phyloP scores from a whole-genome alignment of 208 protist genomes.

The Novymonas esmeraldas region DNA sequence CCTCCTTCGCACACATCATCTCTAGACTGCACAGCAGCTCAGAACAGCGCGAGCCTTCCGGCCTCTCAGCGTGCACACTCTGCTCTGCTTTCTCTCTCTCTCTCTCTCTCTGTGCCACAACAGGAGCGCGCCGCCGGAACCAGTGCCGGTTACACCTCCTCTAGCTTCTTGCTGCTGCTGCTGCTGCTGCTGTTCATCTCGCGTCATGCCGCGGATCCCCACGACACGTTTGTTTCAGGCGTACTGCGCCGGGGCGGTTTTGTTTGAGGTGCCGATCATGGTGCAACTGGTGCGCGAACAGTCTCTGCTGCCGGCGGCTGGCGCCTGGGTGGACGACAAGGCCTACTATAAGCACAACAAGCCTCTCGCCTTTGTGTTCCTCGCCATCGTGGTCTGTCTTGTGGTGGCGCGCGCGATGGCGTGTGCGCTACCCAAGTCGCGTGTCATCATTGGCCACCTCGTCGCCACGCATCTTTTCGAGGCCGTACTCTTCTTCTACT shows the following conservation, averaged over 20 bases:
- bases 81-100: too few species aligned
- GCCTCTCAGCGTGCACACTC: too few species aligned
- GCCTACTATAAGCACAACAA: slow-evolving; percentile 29
- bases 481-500: slow-evolving; percentile 26
- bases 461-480: slow-evolving; percentile 45
- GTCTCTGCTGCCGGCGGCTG: slow-evolving; percentile 22
- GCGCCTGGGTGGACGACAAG: slow-evolving; percentile 56
- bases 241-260: slow-evolving; percentile 31
- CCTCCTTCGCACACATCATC: too few species aligned
- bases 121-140: too few species aligned
- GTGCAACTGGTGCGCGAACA: slow-evolving; percentile 31
- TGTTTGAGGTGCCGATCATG: slow-evolving; percentile 50
- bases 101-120: too few species aligned
- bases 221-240: slow-evolving; percentile 29
- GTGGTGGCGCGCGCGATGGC: slow-evolving; percentile 36
- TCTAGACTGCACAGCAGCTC: too few species aligned
- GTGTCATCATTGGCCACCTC: slow-evolving; percentile 46
- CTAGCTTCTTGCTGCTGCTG: too few species aligned
- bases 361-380: slow-evolving; percentile 42
- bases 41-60: too few species aligned
- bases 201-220: slow-evolving; percentile 7
- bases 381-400: slow-evolving; percentile 37
- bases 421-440: slow-evolving; percentile 37
- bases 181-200: neutral
- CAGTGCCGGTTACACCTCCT: too few species aligned